Conservation (phyloP, 2,329 filamentous ascomycete genomes). For the Aspergillus intermedius region DNA sequence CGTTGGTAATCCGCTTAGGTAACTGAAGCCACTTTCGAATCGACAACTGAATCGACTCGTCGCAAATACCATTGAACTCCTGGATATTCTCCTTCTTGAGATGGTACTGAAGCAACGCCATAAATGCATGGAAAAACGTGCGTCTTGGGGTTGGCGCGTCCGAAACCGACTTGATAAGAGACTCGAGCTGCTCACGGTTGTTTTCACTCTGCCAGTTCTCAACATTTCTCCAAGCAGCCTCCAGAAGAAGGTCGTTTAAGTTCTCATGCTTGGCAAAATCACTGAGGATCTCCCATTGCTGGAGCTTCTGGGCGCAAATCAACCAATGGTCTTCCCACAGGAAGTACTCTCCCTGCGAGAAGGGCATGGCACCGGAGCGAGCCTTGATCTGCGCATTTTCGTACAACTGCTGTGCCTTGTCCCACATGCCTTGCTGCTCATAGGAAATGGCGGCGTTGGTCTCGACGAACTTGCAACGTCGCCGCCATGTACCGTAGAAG, state of each 20-base stretch:
- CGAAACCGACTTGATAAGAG: conserved; percentile 92
- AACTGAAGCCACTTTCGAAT: conserved; percentile 99
- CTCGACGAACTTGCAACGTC: conserved; percentile 92
- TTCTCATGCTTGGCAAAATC: conserved; percentile 99
- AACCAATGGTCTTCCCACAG: conserved; percentile 99
- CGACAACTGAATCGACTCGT: conserved; percentile 94
- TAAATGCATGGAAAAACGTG: conserved; percentile 97
- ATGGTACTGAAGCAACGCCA: conserved; percentile 90
- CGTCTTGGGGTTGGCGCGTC: conserved; percentile 91
- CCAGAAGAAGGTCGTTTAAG: conserved; percentile 88
- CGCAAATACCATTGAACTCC: conserved; percentile 85
- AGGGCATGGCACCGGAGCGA: conserved; percentile 88
- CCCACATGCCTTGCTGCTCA: conserved; percentile 99
- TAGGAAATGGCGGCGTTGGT: conserved; percentile 96
- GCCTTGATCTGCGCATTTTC: conserved; percentile 96
- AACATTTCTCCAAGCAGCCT: conserved; percentile 91
- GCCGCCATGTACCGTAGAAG: conserved; percentile 95
- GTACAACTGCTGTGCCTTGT: conserved; percentile 95
- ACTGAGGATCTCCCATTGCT: conserved; percentile 96
- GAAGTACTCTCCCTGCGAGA: conserved; percentile 95
- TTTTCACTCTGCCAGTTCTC: conserved; percentile 89
- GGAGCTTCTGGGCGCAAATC: conserved; percentile 91
- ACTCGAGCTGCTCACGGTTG: conserved; percentile 82
- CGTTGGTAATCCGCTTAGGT: conserved; percentile 86
- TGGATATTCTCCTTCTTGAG: conserved; percentile 71